Evolutionary conservation across 1,284 basidiomycete genomes (phyloP).

Genomic region (Chiua sp.): DNA sequence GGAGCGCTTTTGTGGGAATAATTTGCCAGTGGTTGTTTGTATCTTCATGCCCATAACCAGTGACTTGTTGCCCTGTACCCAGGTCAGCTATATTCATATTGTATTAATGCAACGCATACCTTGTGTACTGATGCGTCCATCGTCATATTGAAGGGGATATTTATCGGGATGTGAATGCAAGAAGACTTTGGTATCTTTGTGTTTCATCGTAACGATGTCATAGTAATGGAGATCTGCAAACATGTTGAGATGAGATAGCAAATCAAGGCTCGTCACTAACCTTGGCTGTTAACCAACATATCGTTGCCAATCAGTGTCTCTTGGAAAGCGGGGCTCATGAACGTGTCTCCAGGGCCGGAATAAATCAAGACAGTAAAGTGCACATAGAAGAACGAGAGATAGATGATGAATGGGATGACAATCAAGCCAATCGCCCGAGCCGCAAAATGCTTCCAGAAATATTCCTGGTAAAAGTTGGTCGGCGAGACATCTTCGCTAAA

Average conservation of each 20-base stretch:
- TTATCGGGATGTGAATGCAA: slow-evolving; percentile 91
- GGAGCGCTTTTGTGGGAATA: slow-evolving; percentile 91
- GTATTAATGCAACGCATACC: slow-evolving; percentile 48
- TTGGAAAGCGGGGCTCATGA: slow-evolving; percentile 99
- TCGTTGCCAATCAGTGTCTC: slow-evolving; percentile 95
- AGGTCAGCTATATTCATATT: slow-evolving; percentile 1
- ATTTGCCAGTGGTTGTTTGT: slow-evolving; percentile 97
- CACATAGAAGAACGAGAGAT: slow-evolving; percentile 96
- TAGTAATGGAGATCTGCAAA: slow-evolving; percentile 89
- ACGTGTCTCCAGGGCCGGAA: slow-evolving; percentile 93
- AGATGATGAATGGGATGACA: slow-evolving; percentile 85
- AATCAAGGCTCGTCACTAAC: slow-evolving; percentile 46
- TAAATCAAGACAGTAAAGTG: slow-evolving; percentile 93
- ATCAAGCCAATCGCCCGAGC: slow-evolving; percentile 92
- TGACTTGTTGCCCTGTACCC: slow-evolving; percentile 90
- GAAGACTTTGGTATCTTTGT: slow-evolving; percentile 93
- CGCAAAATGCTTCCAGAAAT: slow-evolving; percentile 89
- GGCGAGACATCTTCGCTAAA: background rate
- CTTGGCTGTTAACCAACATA: slow-evolving; percentile 88
- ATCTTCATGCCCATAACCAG: slow-evolving; percentile 94
- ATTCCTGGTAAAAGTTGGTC: slow-evolving; percentile 59
- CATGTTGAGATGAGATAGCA: slow-evolving; percentile 9
- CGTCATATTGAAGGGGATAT: slow-evolving; percentile 95
- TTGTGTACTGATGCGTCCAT: slow-evolving; percentile 95
- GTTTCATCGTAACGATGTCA: slow-evolving; percentile 87